Evolutionary conservation across 2,329 filamentous ascomycete species (phyloP), one percentile per base, ranked within the genome.

Genomic region (Beauveria sp.): DNA sequence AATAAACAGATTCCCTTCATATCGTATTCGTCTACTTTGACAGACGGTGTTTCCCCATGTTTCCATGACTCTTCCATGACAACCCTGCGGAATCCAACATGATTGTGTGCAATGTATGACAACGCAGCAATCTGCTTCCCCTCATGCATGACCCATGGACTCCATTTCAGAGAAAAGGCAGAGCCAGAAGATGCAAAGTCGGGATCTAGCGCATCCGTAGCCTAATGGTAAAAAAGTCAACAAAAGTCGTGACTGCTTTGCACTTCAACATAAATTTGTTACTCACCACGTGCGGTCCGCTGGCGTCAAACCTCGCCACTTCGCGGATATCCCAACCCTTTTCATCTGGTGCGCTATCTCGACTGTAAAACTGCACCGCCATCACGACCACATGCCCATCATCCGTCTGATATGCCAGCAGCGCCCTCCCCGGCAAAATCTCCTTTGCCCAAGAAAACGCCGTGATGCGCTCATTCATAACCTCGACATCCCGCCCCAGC

Each of bases 81-180:
- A 51, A 85, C 64, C 46, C 75, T 74, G 20, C 82, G 77, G 65
- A 85, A 85, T 1, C 83, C 83, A 50, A 85, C 76, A 61, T 84
- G 78, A 64, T 81, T 79, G 41, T 72, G 74, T 1, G 79, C 72
- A 10, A 81, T 68, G 64, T 83, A 84, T 0, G 80, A 80, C 3
- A 86, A 62, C 1, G 80, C 74, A 20, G 78, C 77, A 0, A 73
- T 75, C 22, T 71, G 71, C 1, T 67, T 71, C 5, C 67, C 71
- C 2, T 69, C 69, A 0, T 65, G 66, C 2, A 70, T 67, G 2
- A 77, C 62, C 82, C 82, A 85, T 0, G 82, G 80, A 30, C 81
- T 80, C 79, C 81, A 85, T 65, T 72, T 78, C 3, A 85, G 66
- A 3, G 78, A 77, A 61, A 81, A 84, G 0, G 78, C 77, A 5